phyloP scores from a whole-genome alignment of 2,329 filamentous ascomycete genomes.

The Fusarium cicatricum region DNA sequence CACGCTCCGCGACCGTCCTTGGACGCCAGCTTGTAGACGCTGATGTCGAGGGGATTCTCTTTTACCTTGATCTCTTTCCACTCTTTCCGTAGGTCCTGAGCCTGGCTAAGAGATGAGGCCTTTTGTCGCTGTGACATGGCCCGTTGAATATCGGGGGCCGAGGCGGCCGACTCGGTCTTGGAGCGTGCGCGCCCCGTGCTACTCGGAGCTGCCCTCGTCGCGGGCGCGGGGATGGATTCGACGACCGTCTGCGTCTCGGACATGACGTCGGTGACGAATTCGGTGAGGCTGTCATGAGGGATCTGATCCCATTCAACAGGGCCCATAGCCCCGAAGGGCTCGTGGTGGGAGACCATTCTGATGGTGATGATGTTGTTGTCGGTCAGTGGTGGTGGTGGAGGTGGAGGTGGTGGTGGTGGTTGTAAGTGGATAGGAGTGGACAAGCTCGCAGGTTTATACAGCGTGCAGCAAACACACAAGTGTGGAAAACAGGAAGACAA shows the following conservation, averaged over 20 bases:
- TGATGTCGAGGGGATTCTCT: constrained; percentile 79
- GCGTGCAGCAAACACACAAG: not conserved
- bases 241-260: constrained; percentile 73
- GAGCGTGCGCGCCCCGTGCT: constrained; percentile 61
- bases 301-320: constrained; percentile 62
- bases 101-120: constrained; percentile 55
- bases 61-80: constrained; percentile 88
- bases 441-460: not conserved
- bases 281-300: constrained; percentile 56
- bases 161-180: constrained; percentile 62
- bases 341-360: constrained; percentile 65
- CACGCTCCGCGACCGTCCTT: constrained; percentile 87
- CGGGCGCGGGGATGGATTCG: constrained; percentile 73
- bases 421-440: not conserved
- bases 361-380: constrained; percentile 5
- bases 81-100: constrained; percentile 73
- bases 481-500: no score
- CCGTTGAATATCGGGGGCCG: constrained; percentile 60
- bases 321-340: constrained; percentile 64
- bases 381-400: no score
- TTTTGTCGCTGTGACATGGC: constrained; percentile 53
- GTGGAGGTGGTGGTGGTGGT: not conserved
- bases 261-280: constrained; percentile 68
- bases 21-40: constrained; percentile 79
- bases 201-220: constrained; percentile 48